phyloP scores from a whole-genome alignment of 2,329 filamentous ascomycete species.

The Chrysoporthe cubensis region DNA sequence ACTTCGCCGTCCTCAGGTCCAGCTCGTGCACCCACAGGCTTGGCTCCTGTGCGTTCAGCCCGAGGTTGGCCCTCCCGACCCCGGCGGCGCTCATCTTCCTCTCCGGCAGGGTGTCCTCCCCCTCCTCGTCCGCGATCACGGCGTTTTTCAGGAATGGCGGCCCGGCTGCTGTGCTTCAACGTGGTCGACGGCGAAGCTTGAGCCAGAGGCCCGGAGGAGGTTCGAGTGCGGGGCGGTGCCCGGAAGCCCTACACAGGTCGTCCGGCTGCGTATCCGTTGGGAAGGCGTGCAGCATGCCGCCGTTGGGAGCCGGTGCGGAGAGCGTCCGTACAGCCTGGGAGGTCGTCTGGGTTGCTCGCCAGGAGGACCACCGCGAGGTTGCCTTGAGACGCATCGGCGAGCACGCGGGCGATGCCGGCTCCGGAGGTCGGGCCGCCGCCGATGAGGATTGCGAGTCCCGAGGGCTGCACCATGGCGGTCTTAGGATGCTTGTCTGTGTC shows the following conservation, averaged over 20 bases:
- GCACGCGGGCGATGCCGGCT: constrained; percentile 59
- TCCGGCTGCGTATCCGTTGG: constrained; percentile 53
- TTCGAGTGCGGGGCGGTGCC: constrained; percentile 50
- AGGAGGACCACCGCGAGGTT: constrained; percentile 60
- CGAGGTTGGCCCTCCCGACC: constrained; percentile 60
- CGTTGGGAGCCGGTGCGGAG: constrained; percentile 44
- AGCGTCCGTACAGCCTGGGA: constrained; percentile 46
- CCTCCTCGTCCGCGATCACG: constrained; percentile 54
- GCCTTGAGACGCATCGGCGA: constrained; percentile 53
- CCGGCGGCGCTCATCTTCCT: constrained; percentile 61
- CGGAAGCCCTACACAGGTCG: constrained; percentile 52
- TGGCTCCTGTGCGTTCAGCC: constrained; percentile 33
- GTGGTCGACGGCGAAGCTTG: constrained; percentile 57
- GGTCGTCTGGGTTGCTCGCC: constrained; percentile 50
- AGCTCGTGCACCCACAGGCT: constrained; percentile 26
- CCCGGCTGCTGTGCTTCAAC: constrained; percentile 60
- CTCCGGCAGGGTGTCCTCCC: constrained; percentile 50
- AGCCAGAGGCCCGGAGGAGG: constrained; percentile 53
- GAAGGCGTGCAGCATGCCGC: constrained; percentile 54
- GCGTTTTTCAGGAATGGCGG: constrained; percentile 60
- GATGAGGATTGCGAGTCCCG: constrained; percentile 54
- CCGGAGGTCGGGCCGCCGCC: constrained; percentile 56
- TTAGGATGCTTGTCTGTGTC: background rate
- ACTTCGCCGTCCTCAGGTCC: constrained; percentile 23
- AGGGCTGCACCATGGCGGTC: constrained; percentile 45